Base-by-base conservation (phyloP, 2,329 filamentous ascomycete genomes). In the Pestalotiopsis sp. region DNA sequence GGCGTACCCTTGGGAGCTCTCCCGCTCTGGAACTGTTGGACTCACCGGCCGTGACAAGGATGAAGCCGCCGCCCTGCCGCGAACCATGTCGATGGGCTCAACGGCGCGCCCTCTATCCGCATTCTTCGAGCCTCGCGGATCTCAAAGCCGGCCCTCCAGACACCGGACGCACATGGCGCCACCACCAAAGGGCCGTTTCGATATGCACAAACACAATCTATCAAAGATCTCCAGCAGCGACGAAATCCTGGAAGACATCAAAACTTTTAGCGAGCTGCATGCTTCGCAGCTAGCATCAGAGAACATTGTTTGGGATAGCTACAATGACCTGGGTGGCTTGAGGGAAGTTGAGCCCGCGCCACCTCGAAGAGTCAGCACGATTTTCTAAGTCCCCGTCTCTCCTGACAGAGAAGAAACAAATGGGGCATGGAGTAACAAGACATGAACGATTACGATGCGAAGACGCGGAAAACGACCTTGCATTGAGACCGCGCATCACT, bases 221-320 rank as follows among this genome's bases (percentile, higher is more conserved):
- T 64, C 62, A 23, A 56, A 64, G 11, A 52, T 23, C 13, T 49
- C 38, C 12, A 64, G 36, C 23, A 64, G 31, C 17, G 61, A 61
- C 20, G 56, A 66, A 4, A 59, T 64, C 3, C 63, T 57, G 66
- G 68, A 68, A 52, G 68, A 70, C 59, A 66, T 70, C 63, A 61
- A 67, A 20, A 58, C 41, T 3, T 60, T 68, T n/a, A 64, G 62
- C 58, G 68, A 69, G 25, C 31, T 69, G 12, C 64, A 65, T 14
- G 36, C 17, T 20, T 31, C 27, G 11, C 25, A 27, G 14, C 23
- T 66, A 23, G 73, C 73, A 39, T 72, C 74, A 23, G 73, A 72
- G 38, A 73, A 78, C 68, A 77, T 80, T 3, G 80, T 80, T 4
- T 86, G 83, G 83, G 83, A 83, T 70, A 82, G 85, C 73, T 86